Base-by-base conservation (phyloP, 2,329 filamentous ascomycete genomes). In the Clarireedia homoeocarpa region DNA sequence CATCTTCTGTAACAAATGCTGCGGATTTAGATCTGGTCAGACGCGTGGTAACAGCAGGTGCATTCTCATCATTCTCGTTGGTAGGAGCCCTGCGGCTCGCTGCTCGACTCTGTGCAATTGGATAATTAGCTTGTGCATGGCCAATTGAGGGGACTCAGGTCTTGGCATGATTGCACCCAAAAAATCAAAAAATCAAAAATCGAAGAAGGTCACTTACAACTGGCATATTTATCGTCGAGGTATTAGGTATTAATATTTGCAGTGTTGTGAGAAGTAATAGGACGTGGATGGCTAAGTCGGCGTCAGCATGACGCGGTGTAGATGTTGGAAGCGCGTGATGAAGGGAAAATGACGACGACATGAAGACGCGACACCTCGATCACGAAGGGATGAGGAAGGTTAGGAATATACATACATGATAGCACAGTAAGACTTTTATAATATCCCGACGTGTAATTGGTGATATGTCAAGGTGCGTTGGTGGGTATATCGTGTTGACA, bases 21-120 rank as follows among this genome's bases (percentile, higher is more conserved):
- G 90, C 89, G 52, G 91, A 85, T 77, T 97, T 96, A 64, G 94
- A 91, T 75, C 94, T 84, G 67, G 94, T 97, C 71, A 96, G 77
- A 75, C 91, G 90, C 74, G 88, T 89, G 59, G 88, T 84, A 58
- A 78, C 74, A 58, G 72, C 73, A 23, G 65, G 75, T 62, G 74
- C 81, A 72, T 96, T 95, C 77, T 96, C 94, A 72, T 96, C 92
- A 71, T 96, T 96, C 78, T 96, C 91, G 73, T 95, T 94, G 63
- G 86, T 87, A 67, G 86, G 81, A 71, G 84, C 81, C 74, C 91
- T 86, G 71, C 84, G 81, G 73, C 87, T 83, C 68, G 84, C 78
- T 71, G 82, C 77, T 73, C 88, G 86, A 77, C 86, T 86, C 68
- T 63, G 59, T 48, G 64, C 61, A 60, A 26, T 30, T 17, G 50